Conservation (phyloP, 164 flowering plant genomes). For the Stephania cephalantha region DNA sequence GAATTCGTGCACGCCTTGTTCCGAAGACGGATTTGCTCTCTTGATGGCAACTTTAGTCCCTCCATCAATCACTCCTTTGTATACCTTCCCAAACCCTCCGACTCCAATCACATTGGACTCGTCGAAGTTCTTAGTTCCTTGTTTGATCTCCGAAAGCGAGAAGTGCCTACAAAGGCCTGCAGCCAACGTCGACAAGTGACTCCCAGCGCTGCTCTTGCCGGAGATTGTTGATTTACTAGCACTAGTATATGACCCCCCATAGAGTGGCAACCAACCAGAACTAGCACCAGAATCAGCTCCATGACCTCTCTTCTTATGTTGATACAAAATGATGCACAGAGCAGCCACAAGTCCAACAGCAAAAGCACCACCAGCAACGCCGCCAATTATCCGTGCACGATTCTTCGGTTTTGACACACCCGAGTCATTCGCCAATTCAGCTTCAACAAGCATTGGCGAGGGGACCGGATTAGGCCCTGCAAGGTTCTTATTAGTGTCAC, state of each 20-base stretch:
- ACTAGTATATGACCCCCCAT: conserved; percentile 31
- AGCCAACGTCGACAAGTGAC: conserved; percentile 28
- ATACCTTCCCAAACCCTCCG: conserved; percentile 65
- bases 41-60: conserved; percentile 53
- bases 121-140: conserved; percentile 43
- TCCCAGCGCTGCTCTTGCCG: conserved; percentile 27
- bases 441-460: conserved; percentile 29
- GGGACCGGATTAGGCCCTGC: conserved; percentile 65
- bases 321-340: conserved; percentile 15
- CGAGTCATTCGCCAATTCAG: conserved; percentile 14
- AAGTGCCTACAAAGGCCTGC: conserved; percentile 37
- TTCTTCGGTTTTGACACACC: neutral
- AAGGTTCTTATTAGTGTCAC: conserved; percentile 22
- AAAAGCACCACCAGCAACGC: conserved; percentile 46
- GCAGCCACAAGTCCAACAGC: conserved; percentile 37
- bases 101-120: conserved; percentile 52
- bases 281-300: conserved; percentile 3
- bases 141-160: conserved; percentile 34
- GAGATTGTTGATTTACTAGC: conserved; percentile 30
- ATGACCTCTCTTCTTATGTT: conserved; percentile 11
- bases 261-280: conserved; percentile 40
- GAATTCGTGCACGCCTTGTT: conserved; percentile 60
- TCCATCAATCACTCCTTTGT: conserved; percentile 41
- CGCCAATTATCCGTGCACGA: conserved; percentile 21
- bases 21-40: conserved; percentile 63